Conservation (phyloP, 768 basidiomycete genomes). For the Pisolithus albus region DNA sequence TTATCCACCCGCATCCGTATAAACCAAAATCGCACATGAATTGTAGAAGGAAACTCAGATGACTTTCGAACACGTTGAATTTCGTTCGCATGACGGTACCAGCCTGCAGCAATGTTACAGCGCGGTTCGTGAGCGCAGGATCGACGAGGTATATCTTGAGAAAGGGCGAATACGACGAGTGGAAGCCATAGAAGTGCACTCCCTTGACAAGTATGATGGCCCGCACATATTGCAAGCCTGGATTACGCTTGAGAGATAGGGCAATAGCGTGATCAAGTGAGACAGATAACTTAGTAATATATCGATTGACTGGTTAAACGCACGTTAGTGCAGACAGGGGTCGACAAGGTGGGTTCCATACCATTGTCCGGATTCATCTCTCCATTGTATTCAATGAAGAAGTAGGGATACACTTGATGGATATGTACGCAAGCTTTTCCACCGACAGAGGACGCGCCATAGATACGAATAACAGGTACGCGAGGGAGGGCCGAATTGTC, state of each 20-base stretch:
- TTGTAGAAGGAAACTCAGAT: constrained; percentile 82
- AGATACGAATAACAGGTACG: constrained; percentile 82
- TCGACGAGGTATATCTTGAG: constrained; percentile 78
- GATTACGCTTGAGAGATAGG: constrained; percentile 70
- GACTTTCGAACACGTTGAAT: constrained; percentile 82
- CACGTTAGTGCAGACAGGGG: constrained; percentile 2
- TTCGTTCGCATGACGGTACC: constrained; percentile 76
- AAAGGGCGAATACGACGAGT: constrained; percentile 76
- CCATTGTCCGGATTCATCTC: constrained; percentile 58
- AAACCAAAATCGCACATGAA: constrained; percentile 94
- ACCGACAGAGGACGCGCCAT: constrained; percentile 72
- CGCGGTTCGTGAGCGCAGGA: constrained; percentile 61
- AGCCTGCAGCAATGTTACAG: constrained; percentile 70
- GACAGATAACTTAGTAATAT: constrained; percentile 59
- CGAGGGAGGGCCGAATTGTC: constrained; percentile 56
- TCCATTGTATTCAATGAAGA: constrained; percentile 78
- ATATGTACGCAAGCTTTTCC: constrained; percentile 81
- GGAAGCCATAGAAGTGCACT: constrained; percentile 94
- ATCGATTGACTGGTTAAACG: constrained; percentile 53
- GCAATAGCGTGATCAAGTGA: constrained; percentile 86
- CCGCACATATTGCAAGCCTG: constrained; percentile 59
- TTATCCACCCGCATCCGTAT: constrained; percentile 89
- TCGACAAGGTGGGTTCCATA: constrained; percentile 25
- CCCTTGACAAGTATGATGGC: constrained; percentile 86
- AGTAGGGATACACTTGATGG: constrained; percentile 92